Evolutionary conservation across 768 basidiomycete species (phyloP).

Genomic region (Baorangia bicolor): DNA sequence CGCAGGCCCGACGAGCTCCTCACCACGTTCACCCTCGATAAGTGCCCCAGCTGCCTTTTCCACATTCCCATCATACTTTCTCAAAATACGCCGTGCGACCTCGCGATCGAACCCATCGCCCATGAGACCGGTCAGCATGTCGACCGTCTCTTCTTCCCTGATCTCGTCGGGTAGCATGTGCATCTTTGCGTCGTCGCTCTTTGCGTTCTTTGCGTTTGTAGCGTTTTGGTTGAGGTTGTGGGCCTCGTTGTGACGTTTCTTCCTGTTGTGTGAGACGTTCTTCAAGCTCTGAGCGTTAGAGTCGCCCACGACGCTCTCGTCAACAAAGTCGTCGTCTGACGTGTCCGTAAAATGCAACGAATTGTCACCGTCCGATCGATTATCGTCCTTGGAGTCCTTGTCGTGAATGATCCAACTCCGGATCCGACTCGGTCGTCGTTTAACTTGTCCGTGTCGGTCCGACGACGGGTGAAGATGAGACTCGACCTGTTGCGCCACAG

Average conservation of each 20-base stretch:
- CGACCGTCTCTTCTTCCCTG: conserved; percentile 34
- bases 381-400: neutral
- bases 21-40: conserved; percentile 49
- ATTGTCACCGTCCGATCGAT: conserved; percentile 8
- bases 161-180: conserved; percentile 19
- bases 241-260: neutral
- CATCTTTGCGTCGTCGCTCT: conserved; percentile 11
- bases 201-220: too few relatives aligned
- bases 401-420: conserved; percentile 14
- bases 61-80: conserved; percentile 59
- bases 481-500: conserved; percentile 26
- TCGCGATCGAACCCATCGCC: conserved; percentile 41
- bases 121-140: conserved; percentile 38
- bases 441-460: neutral
- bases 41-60: conserved; percentile 56
- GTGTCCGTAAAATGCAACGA: conserved; percentile 17
- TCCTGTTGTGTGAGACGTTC: neutral
- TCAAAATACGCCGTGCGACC: conserved; percentile 53
- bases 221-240: neutral
- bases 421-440: conserved; percentile 16
- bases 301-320: neutral
- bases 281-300: neutral
- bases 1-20: conserved; percentile 17
- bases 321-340: conserved; percentile 12
- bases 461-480: conserved; percentile 16